These are phyloP conservation scores for Hymenoscyphus linearis DNA, from an alignment of 2,329 filamentous ascomycete species.

Conservation along the genomic window DNA sequence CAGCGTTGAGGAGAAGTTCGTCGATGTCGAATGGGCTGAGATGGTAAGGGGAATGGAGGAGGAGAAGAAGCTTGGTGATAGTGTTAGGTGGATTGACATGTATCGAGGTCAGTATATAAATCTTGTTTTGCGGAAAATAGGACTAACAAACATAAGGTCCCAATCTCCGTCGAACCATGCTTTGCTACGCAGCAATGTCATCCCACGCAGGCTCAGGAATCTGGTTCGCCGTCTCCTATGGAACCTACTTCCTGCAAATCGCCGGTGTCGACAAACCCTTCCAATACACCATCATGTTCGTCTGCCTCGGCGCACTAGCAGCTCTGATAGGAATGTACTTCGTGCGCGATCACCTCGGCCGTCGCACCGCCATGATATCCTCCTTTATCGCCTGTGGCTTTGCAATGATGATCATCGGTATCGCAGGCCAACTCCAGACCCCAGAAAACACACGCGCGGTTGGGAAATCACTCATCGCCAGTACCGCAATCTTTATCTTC, in stretches of 20 bases:
- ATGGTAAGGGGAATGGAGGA: conserved; percentile 31
- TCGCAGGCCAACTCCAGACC: conserved; percentile 31
- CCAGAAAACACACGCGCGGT: conserved; percentile 17
- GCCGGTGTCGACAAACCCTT: conserved; percentile 33
- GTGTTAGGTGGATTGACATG: conserved; percentile 16
- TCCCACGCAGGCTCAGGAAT: conserved; percentile 28
- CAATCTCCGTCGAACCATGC: conserved; percentile 32
- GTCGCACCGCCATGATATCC: conserved; percentile 31
- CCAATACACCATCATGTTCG: conserved; percentile 33
- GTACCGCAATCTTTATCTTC: conserved; percentile 32
- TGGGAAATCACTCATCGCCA: conserved; percentile 31
- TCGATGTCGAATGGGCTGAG: conserved; percentile 27
- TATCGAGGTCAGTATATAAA: conserved; percentile 11
- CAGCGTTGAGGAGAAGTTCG: conserved; percentile 25
- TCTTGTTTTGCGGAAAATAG: neutral
- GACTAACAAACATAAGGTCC: conserved; percentile 18
- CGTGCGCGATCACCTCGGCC: conserved; percentile 29
- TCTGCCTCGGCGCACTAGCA: conserved; percentile 32
- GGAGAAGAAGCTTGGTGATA: conserved; percentile 23
- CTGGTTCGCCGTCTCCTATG: conserved; percentile 29
- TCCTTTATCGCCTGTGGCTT: conserved; percentile 32
- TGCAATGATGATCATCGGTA: conserved; percentile 32
- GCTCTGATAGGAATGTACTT: conserved; percentile 31
- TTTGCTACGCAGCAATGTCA: conserved; percentile 26
- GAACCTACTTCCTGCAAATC: conserved; percentile 28